Evolutionary conservation across 2,329 filamentous ascomycete genomes (phyloP).

Genomic region (Chalara sp.): DNA sequence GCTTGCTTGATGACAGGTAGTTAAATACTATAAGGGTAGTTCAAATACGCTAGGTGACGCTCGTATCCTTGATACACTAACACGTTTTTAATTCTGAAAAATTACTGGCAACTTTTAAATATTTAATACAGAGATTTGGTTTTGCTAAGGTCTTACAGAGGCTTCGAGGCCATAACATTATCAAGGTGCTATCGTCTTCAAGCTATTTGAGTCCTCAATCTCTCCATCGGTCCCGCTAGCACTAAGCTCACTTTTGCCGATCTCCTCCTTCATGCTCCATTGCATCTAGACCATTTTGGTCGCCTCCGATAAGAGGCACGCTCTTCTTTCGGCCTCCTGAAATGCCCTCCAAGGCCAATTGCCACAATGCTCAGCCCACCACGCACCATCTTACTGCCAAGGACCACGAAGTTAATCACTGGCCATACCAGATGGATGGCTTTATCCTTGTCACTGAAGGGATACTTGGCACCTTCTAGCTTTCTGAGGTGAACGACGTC

Average conservation of each 20-base stretch:
- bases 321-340: constrained; percentile 36
- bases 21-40: too few species aligned
- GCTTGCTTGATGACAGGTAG: too few species aligned
- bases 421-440: constrained; percentile 46
- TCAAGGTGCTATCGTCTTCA: background rate
- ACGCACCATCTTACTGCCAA: constrained; percentile 47
- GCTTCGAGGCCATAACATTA: too few species aligned
- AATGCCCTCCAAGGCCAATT: constrained; percentile 42
- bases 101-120: too few species aligned
- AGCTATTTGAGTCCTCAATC: too few species aligned
- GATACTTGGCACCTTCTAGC: constrained; percentile 30
- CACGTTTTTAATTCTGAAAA: too few species aligned
- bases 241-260: background rate
- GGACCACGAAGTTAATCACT: constrained; percentile 45
- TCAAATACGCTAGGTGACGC: too few species aligned
- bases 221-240: too few species aligned
- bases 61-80: too few species aligned
- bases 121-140: too few species aligned
- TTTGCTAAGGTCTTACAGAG: too few species aligned
- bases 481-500: constrained; percentile 35
- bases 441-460: constrained; percentile 26
- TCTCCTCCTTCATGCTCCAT: constrained; percentile 39
- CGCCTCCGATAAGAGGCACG: constrained; percentile 41
- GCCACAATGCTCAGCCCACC: constrained; percentile 41
- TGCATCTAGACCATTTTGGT: constrained; percentile 41